Percentiles rank a stretch among this genome's conserved stretches.
These are phyloP conservation scores for Suhomyces taliae DNA, from an alignment of 1,139 yeast species.

Conservation along the genomic window DNA sequence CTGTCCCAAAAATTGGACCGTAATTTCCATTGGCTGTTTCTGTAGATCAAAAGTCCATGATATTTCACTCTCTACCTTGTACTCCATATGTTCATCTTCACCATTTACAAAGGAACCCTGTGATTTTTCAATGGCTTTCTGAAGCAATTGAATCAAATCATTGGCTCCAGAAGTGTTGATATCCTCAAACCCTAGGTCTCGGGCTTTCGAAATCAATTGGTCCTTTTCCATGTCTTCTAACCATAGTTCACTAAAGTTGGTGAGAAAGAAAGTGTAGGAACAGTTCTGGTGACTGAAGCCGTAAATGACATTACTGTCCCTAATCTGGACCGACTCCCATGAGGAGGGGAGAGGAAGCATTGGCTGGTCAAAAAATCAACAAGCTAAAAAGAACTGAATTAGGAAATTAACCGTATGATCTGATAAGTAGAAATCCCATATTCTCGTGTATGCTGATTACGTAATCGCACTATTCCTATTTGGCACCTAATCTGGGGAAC, in stretches of 20 bases:
- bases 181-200: conserved; percentile 27
- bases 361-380: not conserved
- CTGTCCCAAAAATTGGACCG: conserved; percentile 20
- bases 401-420: too few species aligned
- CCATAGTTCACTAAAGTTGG: conserved; percentile 32
- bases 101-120: not conserved
- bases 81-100: not conserved
- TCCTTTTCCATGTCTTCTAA: conserved; percentile 19
- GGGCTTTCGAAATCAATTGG: conserved; percentile 20
- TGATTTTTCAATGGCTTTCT: not conserved
- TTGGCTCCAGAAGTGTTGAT: conserved; percentile 6
- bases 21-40: conserved; percentile 8
- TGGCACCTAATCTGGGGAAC: too few species aligned
- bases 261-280: conserved; percentile 26
- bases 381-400: not conserved
- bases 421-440: too few species aligned
- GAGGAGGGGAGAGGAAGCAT: not conserved
- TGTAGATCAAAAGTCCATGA: conserved; percentile 27
- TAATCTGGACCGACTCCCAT: not conserved
- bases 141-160: conserved; percentile 1
- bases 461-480: too few species aligned
- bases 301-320: not conserved
- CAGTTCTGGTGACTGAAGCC: not conserved
- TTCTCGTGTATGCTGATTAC: too few species aligned
- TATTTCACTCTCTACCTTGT: conserved; percentile 6